Conservation (phyloP, 2,329 filamentous ascomycete species). For the Ophiostoma novo-ulmi region DNA sequence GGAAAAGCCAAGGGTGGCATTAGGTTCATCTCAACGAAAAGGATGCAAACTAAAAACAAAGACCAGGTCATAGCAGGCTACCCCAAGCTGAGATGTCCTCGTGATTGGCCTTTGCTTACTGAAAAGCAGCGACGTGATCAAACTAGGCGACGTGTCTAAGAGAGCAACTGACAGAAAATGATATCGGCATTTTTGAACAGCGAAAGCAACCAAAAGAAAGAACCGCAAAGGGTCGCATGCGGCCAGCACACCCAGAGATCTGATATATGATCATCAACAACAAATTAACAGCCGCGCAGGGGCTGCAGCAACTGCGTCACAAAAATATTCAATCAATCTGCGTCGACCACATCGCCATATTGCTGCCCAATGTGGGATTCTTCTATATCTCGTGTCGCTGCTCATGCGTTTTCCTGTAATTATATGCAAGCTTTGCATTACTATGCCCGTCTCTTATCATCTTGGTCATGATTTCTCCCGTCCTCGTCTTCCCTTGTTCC, state of each 20-base stretch:
- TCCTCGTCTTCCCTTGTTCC: not conserved
- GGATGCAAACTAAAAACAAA: not conserved
- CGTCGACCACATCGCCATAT: constrained; percentile 13
- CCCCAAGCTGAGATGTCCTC: not conserved
- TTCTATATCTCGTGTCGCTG: not conserved
- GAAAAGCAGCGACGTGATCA: not conserved
- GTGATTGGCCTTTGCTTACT: not conserved
- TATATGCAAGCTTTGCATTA: not conserved
- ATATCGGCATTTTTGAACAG: too few species aligned
- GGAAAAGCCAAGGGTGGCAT: not conserved
- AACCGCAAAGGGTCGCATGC: too few species aligned
- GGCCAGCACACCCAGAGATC: too few species aligned
- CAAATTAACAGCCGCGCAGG: not conserved
- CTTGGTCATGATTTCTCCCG: not conserved
- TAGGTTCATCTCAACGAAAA: not conserved
- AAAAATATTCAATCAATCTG: not conserved
- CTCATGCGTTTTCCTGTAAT: not conserved
- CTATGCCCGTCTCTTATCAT: not conserved
- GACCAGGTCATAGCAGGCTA: not conserved
- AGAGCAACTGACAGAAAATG: too few species aligned
- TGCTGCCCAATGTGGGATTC: constrained; percentile 18
- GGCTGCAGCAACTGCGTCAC: not conserved
- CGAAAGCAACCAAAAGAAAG: not conserved
- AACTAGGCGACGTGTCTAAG: too few species aligned
- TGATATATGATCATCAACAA: not conserved